Evolutionary conservation across 257 asterid species (phyloP).

Genomic region (Solanum habrochaites): DNA sequence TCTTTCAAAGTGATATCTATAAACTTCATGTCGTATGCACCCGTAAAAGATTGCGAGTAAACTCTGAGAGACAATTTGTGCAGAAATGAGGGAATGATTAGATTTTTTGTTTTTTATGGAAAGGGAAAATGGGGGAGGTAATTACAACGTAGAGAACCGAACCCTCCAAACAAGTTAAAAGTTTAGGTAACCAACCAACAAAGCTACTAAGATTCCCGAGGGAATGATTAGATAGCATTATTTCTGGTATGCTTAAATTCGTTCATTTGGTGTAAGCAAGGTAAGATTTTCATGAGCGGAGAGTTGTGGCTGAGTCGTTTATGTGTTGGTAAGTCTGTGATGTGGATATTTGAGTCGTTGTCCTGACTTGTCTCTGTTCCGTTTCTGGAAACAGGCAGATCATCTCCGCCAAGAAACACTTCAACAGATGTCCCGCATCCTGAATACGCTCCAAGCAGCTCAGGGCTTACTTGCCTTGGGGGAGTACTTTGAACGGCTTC

Average conservation of each 20-base stretch:
- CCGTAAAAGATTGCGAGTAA: background rate
- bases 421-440: constrained; percentile 23
- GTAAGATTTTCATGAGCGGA: background rate
- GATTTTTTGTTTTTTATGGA: background rate
- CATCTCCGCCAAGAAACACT: constrained; percentile 31
- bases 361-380: background rate
- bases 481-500: constrained; percentile 31
- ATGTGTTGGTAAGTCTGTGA: background rate
- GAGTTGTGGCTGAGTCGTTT: background rate
- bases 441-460: constrained; percentile 25
- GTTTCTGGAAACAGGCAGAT: constrained; percentile 28
- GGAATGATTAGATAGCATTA: background rate
- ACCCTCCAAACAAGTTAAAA: background rate
- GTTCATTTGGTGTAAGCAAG: background rate
- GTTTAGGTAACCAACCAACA: background rate
- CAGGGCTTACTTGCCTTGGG: constrained; percentile 32
- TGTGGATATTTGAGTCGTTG: background rate
- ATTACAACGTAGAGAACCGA: background rate
- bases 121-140: background rate
- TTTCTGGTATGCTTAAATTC: background rate
- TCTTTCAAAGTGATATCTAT: background rate
- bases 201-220: background rate
- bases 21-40: background rate
- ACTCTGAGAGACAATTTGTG: background rate
- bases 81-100: background rate